Evolutionary conservation across 2,329 filamentous ascomycete species (phyloP).

Genomic region (Claviceps sp.): DNA sequence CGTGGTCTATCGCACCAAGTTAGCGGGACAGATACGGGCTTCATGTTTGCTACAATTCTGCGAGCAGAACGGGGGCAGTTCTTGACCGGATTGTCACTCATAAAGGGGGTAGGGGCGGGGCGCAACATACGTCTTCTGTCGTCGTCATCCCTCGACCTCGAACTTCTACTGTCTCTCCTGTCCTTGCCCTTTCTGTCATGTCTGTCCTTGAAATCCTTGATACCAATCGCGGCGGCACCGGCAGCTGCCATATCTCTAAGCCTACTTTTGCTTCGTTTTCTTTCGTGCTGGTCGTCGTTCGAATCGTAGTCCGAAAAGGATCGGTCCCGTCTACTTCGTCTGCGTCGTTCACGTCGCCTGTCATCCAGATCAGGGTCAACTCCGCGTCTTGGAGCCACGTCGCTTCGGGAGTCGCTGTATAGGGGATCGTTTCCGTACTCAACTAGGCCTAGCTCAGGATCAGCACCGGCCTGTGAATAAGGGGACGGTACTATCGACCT

Average conservation of each 20-base stretch:
- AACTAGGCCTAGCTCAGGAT: constrained; percentile 56
- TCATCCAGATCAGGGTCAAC: constrained; percentile 38
- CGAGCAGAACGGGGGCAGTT: not conserved
- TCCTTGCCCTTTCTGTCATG: constrained; percentile 26
- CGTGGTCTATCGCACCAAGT: constrained; percentile 16
- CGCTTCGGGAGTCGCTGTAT: constrained; percentile 25
- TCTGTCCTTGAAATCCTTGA: constrained; percentile 43
- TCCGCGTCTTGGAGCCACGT: constrained; percentile 20
- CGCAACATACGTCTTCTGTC: constrained; percentile 12
- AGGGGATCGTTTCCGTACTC: constrained; percentile 50
- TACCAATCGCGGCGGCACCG: constrained; percentile 47
- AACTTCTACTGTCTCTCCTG: constrained; percentile 20
- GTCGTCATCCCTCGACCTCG: constrained; percentile 17
- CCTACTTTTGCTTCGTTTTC: constrained; percentile 40
- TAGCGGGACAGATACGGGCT: not conserved
- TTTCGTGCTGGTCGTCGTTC: constrained; percentile 13
- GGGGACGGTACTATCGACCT: constrained; percentile 38
- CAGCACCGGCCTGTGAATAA: constrained; percentile 40
- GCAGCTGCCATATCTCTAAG: constrained; percentile 37
- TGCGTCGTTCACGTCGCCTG: constrained; percentile 24
- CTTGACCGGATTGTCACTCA: not conserved
- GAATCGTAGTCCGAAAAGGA: constrained; percentile 22
- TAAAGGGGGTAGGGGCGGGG: not conserved
- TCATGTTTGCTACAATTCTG: not conserved
- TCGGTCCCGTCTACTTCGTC: constrained; percentile 20